phyloP scores from a whole-genome alignment of 2,329 filamentous ascomycete species.

The Fusarium cyanostomum region DNA sequence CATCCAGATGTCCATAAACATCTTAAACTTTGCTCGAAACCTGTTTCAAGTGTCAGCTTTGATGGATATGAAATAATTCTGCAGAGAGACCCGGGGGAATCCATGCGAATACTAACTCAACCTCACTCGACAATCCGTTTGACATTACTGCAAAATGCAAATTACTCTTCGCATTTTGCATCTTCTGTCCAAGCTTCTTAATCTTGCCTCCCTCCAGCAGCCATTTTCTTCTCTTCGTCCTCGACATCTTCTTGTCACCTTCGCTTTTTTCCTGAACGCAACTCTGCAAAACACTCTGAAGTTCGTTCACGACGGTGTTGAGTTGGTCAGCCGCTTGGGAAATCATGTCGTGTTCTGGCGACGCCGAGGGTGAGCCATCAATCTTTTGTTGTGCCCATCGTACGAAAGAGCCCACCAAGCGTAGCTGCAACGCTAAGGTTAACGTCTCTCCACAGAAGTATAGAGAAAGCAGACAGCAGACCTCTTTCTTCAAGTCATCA shows the following conservation, averaged over 20 bases:
- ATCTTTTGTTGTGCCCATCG: background rate
- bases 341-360: background rate
- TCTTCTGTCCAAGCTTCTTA: slow-evolving; percentile 11
- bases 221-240: slow-evolving; percentile 15
- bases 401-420: slow-evolving; percentile 3
- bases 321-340: background rate
- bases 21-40: slow-evolving; percentile 1
- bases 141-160: slow-evolving; percentile 12
- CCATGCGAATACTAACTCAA: background rate
- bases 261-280: background rate
- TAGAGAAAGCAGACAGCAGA: background rate
- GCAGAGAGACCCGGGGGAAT: fast-evolving
- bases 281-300: background rate
- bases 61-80: too few relatives aligned
- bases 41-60: background rate
- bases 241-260: background rate
- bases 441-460: background rate
- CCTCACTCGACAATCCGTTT: background rate
- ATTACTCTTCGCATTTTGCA: background rate
- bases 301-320: background rate
- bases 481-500: slow-evolving; percentile 13
- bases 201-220: slow-evolving; percentile 6
- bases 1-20: background rate
- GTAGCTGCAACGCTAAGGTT: background rate
- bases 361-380: background rate